Percentiles rank a stretch among this genome's conserved stretches.
Conservation (phyloP, 176 grass and related monocot genomes). For the Melocanna baccifera region DNA sequence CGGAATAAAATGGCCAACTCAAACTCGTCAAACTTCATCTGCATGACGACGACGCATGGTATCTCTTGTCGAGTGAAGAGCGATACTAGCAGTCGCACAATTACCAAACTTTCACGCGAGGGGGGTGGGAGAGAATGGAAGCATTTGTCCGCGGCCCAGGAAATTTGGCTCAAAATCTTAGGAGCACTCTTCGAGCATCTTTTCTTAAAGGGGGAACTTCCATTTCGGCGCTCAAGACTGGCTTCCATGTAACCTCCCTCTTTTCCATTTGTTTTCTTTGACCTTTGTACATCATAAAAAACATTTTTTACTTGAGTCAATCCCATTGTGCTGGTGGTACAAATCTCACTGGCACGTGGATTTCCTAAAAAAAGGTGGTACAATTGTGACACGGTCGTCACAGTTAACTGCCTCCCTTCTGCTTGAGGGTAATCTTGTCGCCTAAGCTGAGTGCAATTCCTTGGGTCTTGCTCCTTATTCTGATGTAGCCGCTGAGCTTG, state of each 20-base stretch:
- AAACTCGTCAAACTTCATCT: neutral
- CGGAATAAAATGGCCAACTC: neutral
- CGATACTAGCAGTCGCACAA: neutral
- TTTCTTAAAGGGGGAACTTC: neutral
- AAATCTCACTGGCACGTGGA: neutral
- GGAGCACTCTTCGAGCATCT: neutral
- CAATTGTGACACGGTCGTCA: neutral
- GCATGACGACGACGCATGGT: neutral
- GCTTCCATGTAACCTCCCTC: neutral
- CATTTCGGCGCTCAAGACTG: neutral
- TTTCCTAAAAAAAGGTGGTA: constrained; percentile 28
- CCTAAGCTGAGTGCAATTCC: constrained; percentile 82
- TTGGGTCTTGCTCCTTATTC: constrained; percentile 80
- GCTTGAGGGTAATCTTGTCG: constrained; percentile 88
- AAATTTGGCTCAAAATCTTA: constrained; percentile 27
- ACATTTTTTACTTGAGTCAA: constrained; percentile 19
- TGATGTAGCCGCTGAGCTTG: constrained; percentile 68
- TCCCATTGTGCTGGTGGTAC: neutral
- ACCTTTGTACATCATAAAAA: constrained; percentile 37
- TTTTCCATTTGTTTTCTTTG: constrained; percentile 27
- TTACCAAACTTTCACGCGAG: constrained; percentile 14
- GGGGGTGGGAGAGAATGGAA: constrained; percentile 2
- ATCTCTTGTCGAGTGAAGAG: neutral
- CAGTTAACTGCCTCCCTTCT: constrained; percentile 65
- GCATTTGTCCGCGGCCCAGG: constrained; percentile 21